Evolutionary conservation across 768 basidiomycete species (phyloP).

Genomic region (Royoungia palumana): DNA sequence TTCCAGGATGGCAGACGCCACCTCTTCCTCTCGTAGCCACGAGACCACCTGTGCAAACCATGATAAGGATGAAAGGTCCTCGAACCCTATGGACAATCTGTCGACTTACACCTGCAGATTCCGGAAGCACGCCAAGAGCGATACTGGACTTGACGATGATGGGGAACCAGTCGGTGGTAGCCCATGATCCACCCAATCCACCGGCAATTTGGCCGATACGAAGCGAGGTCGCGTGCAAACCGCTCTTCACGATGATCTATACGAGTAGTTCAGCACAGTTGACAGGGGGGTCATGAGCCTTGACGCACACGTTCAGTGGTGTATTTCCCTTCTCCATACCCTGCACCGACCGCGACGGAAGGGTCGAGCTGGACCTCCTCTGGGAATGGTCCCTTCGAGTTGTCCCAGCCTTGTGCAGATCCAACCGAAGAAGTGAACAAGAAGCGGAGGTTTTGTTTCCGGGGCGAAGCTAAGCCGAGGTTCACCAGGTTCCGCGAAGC

Average conservation of each 20-base stretch:
- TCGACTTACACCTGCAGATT: conserved; percentile 32
- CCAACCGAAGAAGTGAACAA: conserved; percentile 42
- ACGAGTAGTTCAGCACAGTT: background rate
- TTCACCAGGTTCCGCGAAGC: conserved; percentile 35
- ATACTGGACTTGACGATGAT: conserved; percentile 37
- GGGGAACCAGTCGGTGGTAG: conserved; percentile 46
- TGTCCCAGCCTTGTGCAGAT: conserved; percentile 32
- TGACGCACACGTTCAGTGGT: conserved; percentile 35
- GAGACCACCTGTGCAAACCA: conserved; percentile 30
- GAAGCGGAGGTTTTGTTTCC: conserved; percentile 28
- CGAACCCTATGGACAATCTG: background rate
- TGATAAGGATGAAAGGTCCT: background rate
- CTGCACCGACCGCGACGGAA: conserved; percentile 35
- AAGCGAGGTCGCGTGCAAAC: conserved; percentile 35
- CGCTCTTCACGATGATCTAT: conserved; percentile 38
- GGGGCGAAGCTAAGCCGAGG: conserved; percentile 31
- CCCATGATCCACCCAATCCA: conserved; percentile 41
- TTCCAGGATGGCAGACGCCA: conserved; percentile 33
- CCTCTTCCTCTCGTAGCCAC: conserved; percentile 43
- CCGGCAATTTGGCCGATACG: conserved; percentile 48
- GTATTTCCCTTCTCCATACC: conserved; percentile 49
- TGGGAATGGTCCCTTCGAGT: conserved; percentile 29
- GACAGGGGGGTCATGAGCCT: background rate
- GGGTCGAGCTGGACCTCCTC: conserved; percentile 35
- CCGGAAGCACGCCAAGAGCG: conserved; percentile 26